Evolutionary conservation across 2,329 filamentous ascomycete genomes (phyloP), one percentile per base, ranked within the genome.

Genomic region (Saccharata proteae): DNA sequence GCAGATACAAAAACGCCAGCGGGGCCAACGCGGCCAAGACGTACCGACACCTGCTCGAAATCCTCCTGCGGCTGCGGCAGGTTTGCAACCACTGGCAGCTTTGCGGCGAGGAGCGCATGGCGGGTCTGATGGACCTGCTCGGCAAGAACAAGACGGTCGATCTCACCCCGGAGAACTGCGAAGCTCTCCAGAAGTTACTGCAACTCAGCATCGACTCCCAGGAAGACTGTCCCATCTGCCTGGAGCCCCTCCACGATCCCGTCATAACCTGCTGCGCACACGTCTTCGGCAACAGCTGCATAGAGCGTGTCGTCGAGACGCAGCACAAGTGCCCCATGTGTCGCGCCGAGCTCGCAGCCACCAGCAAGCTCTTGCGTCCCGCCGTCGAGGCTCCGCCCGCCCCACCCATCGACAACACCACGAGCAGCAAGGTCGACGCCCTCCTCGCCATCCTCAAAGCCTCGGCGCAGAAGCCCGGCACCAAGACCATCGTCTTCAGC

Each of bases 71-170:
- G 9, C 71, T 93, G 42, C 73, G 86, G 12, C 85, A 93, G 57
- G 71, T 80, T 51, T 93, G 85, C 56, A 85, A 88, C 41, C 85
- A 93, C 51, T 92, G 83, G 82, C 77, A 78, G 6, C 67, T 94
- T 8, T 83, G 81, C 47, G 78, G 76, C 29, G 67, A 79, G 40
- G 49, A 52, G 18, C 75, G 81, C 9, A 67, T 92, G n/a, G 68
- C 71, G 7, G 71, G 75, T n/a, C 65, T 93, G 14, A 64, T 88
- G 48, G 62, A 69, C 13, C 61, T 81, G 2, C 64, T 92, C 2
- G 77, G 82, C 25, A 66, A 71, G 11, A 64, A 80, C 41, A 70
- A 74, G 28, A 63, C 77, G 1, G 76, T 92, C 0, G 65, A 69
- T 0, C 63, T 92, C 15, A 88, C 73, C 3, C 66, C 71, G 0